Base-by-base conservation (phyloP, 768 basidiomycete genomes). In the Suillus hirtellus region DNA sequence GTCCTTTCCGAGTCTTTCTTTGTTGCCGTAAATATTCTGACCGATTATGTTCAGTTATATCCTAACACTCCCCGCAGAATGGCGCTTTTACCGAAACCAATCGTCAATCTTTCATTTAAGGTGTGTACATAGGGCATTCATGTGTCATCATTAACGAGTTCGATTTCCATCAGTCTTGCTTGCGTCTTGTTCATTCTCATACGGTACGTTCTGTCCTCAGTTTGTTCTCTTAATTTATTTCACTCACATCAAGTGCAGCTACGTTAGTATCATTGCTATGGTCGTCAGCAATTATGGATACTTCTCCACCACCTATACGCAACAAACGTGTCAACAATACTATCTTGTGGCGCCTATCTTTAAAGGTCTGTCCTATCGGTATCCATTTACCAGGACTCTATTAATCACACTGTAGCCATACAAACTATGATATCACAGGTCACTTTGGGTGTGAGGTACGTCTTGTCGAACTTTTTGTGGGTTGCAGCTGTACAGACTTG, bases 401-500 rank as follows among this genome's bases (percentile, higher is more conserved):
- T 50, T 27, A 14, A 50, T 14, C 49, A 24, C 47, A 3, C 1
- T 24, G 11, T 49, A 49, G 47, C 27, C 5, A 21, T 87, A 7
- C 89, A 90, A 72, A 76, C 78, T 0, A 85, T 86, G 82, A 76
- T 87, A 53, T 89, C 88, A 9, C 88, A 90, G 69, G 76, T 81
- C 10, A 89, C 90, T 60, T 69, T 90, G 47, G 88, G 83, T 10
- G 71, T 87, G 56, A 81, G 88, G 88, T 86, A 71, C 68, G 38
- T 71, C 21, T 68, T 88, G 38, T 27, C 75, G 1, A 52, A 63
- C 4, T 65, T 80, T 4, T 88, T 24, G 47, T 49, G 12, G 47
- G 47, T 49, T 49, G 14, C 47, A 49, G 14, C 21, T 49, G 47
- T 21, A 24, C 31, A 31, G 14, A 24, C 47, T 49, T 15, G 24